Conservation (phyloP, 1,284 basidiomycete species). For the Hemileccinum hortonii region DNA sequence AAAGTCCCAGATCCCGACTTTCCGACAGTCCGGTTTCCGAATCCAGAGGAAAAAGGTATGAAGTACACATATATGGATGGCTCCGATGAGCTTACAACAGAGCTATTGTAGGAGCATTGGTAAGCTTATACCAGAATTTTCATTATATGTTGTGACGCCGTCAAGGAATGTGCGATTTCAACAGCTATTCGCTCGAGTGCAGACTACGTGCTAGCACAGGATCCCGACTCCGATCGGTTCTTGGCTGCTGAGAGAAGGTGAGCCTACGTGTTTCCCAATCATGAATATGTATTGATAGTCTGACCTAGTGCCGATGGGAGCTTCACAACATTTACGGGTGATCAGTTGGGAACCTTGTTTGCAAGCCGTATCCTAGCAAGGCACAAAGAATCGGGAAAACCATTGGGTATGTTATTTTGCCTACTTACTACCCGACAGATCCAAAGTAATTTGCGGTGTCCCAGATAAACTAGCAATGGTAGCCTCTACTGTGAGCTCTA, state of each 20-base stretch:
- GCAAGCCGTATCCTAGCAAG: conserved; percentile 58
- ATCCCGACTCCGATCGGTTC: conserved; percentile 84
- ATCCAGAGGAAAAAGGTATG: conserved; percentile 83
- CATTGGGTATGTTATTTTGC: conserved; percentile 39
- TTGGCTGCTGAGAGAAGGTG: conserved; percentile 74
- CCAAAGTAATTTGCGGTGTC: not conserved
- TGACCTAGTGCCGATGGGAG: conserved; percentile 46
- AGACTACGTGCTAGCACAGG: conserved; percentile 75
- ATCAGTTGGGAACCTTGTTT: conserved; percentile 79
- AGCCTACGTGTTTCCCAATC: conserved; percentile 13
- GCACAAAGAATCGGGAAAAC: conserved; percentile 60
- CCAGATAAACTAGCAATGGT: conserved; percentile 75
- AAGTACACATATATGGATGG: not conserved
- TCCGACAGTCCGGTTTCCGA: conserved; percentile 79
- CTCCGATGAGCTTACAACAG: conserved; percentile 10
- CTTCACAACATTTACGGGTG: conserved; percentile 80
- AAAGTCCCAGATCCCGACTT: conserved; percentile 77
- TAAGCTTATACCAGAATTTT: conserved; percentile 28
- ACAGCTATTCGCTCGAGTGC: conserved; percentile 55
- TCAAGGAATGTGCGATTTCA: conserved; percentile 65
- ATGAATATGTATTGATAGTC: not conserved
- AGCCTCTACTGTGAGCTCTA: conserved; percentile 84
- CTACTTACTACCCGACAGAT: not conserved
- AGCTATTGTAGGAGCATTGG: conserved; percentile 50
- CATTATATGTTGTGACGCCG: conserved; percentile 4